Conservation (phyloP, 2,329 filamentous ascomycete genomes). For the Corinectria fuckeliana region DNA sequence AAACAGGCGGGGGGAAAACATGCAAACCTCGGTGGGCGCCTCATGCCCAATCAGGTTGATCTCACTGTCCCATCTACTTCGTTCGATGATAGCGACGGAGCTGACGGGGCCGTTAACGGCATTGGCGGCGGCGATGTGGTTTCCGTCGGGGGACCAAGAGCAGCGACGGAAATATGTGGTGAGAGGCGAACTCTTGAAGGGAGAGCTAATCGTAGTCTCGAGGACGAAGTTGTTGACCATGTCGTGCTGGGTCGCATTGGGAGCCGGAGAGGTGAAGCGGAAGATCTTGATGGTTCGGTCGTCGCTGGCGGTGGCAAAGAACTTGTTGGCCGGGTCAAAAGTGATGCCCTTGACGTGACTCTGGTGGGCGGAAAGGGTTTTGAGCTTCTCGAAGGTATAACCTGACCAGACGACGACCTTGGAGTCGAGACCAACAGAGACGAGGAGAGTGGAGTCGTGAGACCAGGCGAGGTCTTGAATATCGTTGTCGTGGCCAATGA, state of each 20-base stretch:
- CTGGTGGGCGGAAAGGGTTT: slow-evolving; percentile 89
- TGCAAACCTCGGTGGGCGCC: slow-evolving; percentile 94
- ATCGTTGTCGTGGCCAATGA: slow-evolving; percentile 98
- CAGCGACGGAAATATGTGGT: slow-evolving; percentile 97
- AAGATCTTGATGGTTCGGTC: slow-evolving; percentile 97
- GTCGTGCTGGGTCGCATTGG: slow-evolving; percentile 92
- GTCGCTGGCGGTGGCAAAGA: slow-evolving; percentile 97
- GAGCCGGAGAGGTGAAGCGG: slow-evolving; percentile 86
- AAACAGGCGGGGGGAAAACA: slow-evolving; percentile 93
- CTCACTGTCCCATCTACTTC: slow-evolving; percentile 91
- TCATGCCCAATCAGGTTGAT: slow-evolving; percentile 98
- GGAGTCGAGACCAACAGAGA: slow-evolving; percentile 95
- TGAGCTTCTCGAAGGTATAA: slow-evolving; percentile 96
- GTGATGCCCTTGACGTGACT: slow-evolving; percentile 99
- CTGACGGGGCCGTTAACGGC: slow-evolving; percentile 97
- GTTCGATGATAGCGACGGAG: slow-evolving; percentile 94
- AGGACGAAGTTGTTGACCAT: slow-evolving; percentile 96
- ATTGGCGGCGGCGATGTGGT: slow-evolving; percentile 96
- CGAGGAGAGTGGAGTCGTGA: slow-evolving; percentile 90
- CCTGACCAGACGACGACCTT: slow-evolving; percentile 99
- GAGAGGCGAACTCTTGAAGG: slow-evolving; percentile 89
- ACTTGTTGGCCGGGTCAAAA: slow-evolving; percentile 98
- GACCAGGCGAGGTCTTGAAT: slow-evolving; percentile 99
- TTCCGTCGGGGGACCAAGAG: slow-evolving; percentile 97
- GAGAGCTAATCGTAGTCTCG: slow-evolving; percentile 86